A percentile compares a stretch with the other conserved stretches of the same genome.
Evolutionary conservation across 2,329 filamentous ascomycete species (phyloP).

Genomic region (Xylogone sp.): DNA sequence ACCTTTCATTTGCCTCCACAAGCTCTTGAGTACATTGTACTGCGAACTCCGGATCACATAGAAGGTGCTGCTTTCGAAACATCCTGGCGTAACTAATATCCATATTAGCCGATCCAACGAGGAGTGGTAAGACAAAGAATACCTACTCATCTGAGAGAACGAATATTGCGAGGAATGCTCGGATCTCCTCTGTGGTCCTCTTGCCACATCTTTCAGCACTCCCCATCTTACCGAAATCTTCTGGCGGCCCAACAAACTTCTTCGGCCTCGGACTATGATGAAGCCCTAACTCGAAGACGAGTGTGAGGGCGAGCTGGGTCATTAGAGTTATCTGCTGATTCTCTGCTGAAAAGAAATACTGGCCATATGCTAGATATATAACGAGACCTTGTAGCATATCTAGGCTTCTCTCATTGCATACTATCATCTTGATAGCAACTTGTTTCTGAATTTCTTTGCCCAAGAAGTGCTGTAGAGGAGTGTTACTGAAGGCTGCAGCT

Average conservation of each 20-base stretch:
- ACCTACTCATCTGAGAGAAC: neutral
- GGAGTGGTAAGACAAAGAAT: neutral
- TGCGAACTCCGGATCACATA: neutral
- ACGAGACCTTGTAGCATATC: slow-evolving; percentile 55
- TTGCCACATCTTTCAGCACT: neutral
- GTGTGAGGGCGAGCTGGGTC: no score
- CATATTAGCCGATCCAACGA: neutral
- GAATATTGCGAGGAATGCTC: neutral
- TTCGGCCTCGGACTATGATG: neutral
- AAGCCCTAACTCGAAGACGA: neutral
- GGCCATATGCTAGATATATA: slow-evolving; percentile 42
- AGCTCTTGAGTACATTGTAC: neutral
- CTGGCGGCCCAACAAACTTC: neutral
- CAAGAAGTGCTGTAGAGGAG: slow-evolving; percentile 49
- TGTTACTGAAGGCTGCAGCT: slow-evolving; percentile 39
- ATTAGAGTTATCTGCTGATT: no score
- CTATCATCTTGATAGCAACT: slow-evolving; percentile 52
- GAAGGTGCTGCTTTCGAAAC: neutral
- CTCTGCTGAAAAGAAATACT: no score
- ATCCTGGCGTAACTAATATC: neutral
- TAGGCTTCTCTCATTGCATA: slow-evolving; percentile 51
- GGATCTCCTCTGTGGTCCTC: neutral
- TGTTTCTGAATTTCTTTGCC: slow-evolving; percentile 56
- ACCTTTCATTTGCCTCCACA: neutral
- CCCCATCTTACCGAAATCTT: neutral